These are phyloP conservation scores for Cystobasidium ongulense DNA, from an alignment of 768 basidiomycete genomes.

Conservation along the genomic window DNA sequence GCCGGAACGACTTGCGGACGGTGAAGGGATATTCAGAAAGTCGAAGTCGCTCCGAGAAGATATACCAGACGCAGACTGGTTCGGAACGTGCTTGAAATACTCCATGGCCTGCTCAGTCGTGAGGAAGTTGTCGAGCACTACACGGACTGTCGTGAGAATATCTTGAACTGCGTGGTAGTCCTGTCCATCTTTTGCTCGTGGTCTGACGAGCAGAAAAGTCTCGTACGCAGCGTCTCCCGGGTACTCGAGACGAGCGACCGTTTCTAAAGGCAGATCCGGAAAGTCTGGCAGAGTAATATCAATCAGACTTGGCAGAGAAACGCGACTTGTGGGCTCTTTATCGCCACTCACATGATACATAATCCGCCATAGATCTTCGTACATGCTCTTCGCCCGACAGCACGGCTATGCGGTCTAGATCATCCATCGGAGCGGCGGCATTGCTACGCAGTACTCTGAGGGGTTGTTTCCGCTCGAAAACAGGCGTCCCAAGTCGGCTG, in stretches of 20 bases:
- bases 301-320: too few relatives aligned
- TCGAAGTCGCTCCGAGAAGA: background rate
- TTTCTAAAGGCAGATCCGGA: background rate
- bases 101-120: slow-evolving; percentile 36
- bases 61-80: slow-evolving; percentile 6
- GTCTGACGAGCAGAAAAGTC: slow-evolving; percentile 18
- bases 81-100: slow-evolving; percentile 35
- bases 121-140: slow-evolving; percentile 37
- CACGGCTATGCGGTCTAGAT: background rate
- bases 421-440: slow-evolving; percentile 8
- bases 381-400: slow-evolving; percentile 6
- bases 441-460: slow-evolving; percentile 1
- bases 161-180: slow-evolving; percentile 41
- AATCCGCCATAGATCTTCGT: background rate
- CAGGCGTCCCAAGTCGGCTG: slow-evolving; percentile 10
- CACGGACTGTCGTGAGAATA: slow-evolving; percentile 36
- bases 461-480: background rate
- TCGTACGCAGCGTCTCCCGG: slow-evolving; percentile 33
- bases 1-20: background rate
- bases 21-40: background rate
- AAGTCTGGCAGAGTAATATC: slow-evolving; percentile 2
- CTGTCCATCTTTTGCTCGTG: slow-evolving; percentile 26
- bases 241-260: slow-evolving; percentile 34
- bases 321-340: background rate
- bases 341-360: background rate